Percentiles rank a stretch among this genome's conserved stretches.
phyloP scores from a whole-genome alignment of 2,329 filamentous ascomycete species.

The Venturia pyrina region DNA sequence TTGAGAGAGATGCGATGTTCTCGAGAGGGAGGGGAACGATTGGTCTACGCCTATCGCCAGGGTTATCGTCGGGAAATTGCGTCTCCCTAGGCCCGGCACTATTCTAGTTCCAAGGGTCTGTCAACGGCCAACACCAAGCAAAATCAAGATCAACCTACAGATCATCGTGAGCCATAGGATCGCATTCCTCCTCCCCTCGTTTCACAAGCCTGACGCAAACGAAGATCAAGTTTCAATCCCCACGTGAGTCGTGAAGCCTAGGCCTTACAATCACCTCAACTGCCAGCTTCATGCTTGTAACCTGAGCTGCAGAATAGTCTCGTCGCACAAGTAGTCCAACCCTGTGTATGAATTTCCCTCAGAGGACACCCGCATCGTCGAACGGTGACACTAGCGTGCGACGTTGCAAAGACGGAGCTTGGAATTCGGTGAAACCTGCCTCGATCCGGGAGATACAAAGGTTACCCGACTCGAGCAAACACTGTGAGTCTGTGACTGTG shows the following conservation, averaged over 20 bases:
- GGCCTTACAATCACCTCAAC: neutral
- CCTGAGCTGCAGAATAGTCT: neutral
- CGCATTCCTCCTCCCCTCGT: too few species aligned
- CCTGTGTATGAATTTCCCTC: neutral
- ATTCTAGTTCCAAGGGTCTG: too few species aligned
- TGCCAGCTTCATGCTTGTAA: neutral
- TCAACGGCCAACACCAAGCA: neutral
- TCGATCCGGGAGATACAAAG: neutral
- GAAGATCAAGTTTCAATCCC: neutral
- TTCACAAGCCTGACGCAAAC: neutral
- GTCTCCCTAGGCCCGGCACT: neutral
- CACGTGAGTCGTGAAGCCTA: neutral
- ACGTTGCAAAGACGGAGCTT: neutral
- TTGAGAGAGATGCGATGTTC: too few species aligned
- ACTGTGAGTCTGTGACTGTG: too few species aligned
- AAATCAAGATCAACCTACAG: neutral
- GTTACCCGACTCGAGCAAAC: neutral
- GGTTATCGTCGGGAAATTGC: neutral
- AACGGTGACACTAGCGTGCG: neutral
- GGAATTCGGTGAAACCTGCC: neutral
- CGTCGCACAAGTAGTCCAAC: neutral
- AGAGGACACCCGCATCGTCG: neutral
- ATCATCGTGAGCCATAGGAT: slow-evolving; percentile 1
- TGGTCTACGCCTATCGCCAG: neutral
- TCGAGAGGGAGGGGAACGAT: neutral